Conservation (phyloP, 2,329 filamentous ascomycete genomes). For the Fusarium sublunatum region DNA sequence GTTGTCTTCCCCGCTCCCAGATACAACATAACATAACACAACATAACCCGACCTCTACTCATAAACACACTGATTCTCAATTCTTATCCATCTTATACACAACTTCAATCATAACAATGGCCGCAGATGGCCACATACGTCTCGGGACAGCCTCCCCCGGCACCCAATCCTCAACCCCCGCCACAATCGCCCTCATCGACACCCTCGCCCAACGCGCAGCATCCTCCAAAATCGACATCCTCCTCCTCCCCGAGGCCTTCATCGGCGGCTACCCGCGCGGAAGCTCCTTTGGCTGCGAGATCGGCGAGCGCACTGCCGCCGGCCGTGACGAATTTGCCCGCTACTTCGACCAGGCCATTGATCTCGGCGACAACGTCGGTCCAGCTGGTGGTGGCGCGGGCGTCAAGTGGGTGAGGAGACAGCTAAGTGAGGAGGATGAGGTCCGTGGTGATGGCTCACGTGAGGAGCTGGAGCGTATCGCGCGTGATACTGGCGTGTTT, state of each 20-base stretch:
- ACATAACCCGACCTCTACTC: conserved; percentile 1
- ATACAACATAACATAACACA: conserved; percentile 18
- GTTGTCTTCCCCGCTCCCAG: conserved; percentile 24
- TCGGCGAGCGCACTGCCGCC: conserved; percentile 74
- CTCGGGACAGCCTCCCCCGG: conserved; percentile 67
- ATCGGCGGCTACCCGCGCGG: conserved; percentile 91
- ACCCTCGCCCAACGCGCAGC: conserved; percentile 73
- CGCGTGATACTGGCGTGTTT: conserved; percentile 82
- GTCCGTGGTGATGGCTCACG: conserved; percentile 71
- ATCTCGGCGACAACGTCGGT: conserved; percentile 81
- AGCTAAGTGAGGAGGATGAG: conserved; percentile 56
- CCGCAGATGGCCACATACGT: conserved; percentile 55
- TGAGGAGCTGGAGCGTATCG: conserved; percentile 81
- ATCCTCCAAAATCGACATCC: conserved; percentile 66
- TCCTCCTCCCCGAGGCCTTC: conserved; percentile 93
- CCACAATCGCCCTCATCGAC: conserved; percentile 75
- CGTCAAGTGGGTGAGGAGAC: conserved; percentile 74
- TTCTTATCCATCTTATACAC: not conserved
- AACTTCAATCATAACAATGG: conserved; percentile 15
- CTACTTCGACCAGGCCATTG: conserved; percentile 83
- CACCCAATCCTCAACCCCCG: conserved; percentile 60
- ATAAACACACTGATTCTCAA: conserved; percentile 5
- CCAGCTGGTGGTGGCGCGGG: conserved; percentile 72
- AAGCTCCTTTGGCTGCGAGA: conserved; percentile 77
- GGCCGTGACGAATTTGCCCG: conserved; percentile 85